Evolutionary conservation across 306 rosid species (phyloP).

Genomic region (Citrullus mucosospermus): DNA sequence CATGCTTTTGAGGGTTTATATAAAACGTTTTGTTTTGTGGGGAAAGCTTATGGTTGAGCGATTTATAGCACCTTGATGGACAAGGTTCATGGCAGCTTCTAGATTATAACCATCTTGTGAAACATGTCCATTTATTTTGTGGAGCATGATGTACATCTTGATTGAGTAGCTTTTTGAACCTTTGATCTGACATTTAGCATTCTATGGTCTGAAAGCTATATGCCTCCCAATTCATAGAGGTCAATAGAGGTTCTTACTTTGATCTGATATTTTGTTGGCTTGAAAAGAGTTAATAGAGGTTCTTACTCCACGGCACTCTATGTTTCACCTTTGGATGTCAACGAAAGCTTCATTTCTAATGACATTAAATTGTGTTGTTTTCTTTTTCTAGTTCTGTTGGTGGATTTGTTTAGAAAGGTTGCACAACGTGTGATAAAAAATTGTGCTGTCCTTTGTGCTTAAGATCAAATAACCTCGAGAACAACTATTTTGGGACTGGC

Average conservation of each 20-base stretch:
- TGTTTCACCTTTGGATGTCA: neutral
- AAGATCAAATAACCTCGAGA: neutral
- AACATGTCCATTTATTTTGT: neutral
- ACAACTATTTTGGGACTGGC: neutral
- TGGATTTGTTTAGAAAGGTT: neutral
- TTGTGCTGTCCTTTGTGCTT: neutral
- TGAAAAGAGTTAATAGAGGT: neutral
- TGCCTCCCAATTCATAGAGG: neutral
- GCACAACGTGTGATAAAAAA: no score
- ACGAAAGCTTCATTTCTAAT: neutral
- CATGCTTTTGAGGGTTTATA: neutral
- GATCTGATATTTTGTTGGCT: neutral
- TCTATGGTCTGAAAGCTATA: neutral
- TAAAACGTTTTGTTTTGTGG: neutral
- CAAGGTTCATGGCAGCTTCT: neutral
- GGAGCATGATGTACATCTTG: neutral
- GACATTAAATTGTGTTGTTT: neutral
- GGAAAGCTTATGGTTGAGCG: neutral
- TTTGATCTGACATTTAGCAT: neutral
- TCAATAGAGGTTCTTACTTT: neutral
- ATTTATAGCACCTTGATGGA: neutral
- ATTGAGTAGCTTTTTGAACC: neutral
- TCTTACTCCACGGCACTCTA: neutral
- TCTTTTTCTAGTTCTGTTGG: neutral
- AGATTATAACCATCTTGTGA: neutral